Evolutionary conservation across 2,329 filamentous ascomycete species (phyloP).

Genomic region (Sporothrix dimorphospora): DNA sequence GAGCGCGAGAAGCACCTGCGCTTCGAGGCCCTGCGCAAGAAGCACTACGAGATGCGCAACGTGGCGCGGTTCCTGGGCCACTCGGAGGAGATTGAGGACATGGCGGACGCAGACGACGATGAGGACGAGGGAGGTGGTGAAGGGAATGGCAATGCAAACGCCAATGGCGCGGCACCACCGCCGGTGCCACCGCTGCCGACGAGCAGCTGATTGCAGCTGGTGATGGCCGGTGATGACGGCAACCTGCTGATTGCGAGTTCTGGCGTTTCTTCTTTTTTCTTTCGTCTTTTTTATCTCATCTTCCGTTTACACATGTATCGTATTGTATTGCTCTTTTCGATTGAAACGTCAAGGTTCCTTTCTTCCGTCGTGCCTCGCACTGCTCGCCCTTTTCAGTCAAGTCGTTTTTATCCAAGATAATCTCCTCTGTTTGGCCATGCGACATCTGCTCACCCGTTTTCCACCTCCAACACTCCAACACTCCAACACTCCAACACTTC

Average conservation of each 20-base stretch:
- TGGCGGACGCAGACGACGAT: conserved; percentile 59
- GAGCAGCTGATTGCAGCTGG: background rate
- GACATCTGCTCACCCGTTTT: too few relatives aligned
- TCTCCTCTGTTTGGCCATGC: too few relatives aligned
- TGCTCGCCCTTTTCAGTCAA: background rate
- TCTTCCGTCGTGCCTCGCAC: background rate
- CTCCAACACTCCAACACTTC: background rate
- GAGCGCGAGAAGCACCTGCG: conserved; percentile 87
- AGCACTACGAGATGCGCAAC: conserved; percentile 98
- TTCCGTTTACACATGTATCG: background rate
- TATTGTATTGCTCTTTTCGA: background rate
- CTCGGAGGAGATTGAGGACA: conserved; percentile 66
- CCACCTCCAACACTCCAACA: too few relatives aligned
- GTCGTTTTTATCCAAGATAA: too few relatives aligned
- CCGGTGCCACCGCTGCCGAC: conserved; percentile 21
- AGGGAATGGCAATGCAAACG: background rate
- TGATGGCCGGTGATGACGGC: too few relatives aligned
- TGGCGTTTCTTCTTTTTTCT: background rate
- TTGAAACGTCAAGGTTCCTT: background rate
- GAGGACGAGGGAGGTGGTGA: conserved; percentile 35
- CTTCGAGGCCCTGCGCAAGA: conserved; percentile 91
- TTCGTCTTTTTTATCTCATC: background rate
- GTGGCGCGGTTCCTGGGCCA: conserved; percentile 86
- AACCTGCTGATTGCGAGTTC: background rate
- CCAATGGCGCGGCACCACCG: conserved; percentile 17